Evolutionary conservation across 1,139 yeast species (phyloP).

Genomic region (Pichia sp.): DNA sequence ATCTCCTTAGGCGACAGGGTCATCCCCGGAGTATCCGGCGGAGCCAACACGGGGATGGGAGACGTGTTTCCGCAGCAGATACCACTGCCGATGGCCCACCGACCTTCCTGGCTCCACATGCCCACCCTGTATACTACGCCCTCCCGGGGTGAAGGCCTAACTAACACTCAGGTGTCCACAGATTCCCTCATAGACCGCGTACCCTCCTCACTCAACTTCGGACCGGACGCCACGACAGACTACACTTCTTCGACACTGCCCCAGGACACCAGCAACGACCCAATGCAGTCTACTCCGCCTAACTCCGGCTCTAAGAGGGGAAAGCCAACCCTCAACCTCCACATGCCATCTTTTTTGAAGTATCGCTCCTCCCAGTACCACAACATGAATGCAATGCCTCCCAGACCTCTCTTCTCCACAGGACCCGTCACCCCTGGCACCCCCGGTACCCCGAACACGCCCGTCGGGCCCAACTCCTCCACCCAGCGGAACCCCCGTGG

Average conservation of each 20-base stretch:
- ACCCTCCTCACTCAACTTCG: slow-evolving; percentile 7
- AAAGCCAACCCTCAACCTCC: slow-evolving; percentile 11
- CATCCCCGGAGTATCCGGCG: slow-evolving; percentile 3
- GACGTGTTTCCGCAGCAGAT: not conserved
- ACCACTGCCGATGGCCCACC: slow-evolving; percentile 18
- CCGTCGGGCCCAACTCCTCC: not conserved
- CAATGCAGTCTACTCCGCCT: not conserved
- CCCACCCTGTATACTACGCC: slow-evolving; percentile 28
- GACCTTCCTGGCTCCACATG: slow-evolving; percentile 33
- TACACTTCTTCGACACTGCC: not conserved
- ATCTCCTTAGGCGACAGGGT: slow-evolving; percentile 15
- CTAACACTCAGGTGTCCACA: slow-evolving; percentile 21
- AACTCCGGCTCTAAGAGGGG: slow-evolving; percentile 9
- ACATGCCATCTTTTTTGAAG: slow-evolving; percentile 11
- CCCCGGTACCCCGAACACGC: slow-evolving; percentile 11
- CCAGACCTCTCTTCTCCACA: slow-evolving; percentile 12
- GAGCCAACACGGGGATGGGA: not conserved
- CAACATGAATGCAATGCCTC: not conserved
- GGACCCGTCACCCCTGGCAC: slow-evolving; percentile 11
- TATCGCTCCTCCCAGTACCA: not conserved
- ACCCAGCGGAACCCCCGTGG: slow-evolving; percentile 12
- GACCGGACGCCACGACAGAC: not conserved
- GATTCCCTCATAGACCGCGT: slow-evolving; percentile 33
- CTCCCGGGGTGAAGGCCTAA: slow-evolving; percentile 18
- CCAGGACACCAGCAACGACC: not conserved